Evolutionary conservation across 495 filamentous ascomycete species (phyloP), one percentile per base, ranked within the genome.

Genomic region (Penicillium egyptiacum): DNA sequence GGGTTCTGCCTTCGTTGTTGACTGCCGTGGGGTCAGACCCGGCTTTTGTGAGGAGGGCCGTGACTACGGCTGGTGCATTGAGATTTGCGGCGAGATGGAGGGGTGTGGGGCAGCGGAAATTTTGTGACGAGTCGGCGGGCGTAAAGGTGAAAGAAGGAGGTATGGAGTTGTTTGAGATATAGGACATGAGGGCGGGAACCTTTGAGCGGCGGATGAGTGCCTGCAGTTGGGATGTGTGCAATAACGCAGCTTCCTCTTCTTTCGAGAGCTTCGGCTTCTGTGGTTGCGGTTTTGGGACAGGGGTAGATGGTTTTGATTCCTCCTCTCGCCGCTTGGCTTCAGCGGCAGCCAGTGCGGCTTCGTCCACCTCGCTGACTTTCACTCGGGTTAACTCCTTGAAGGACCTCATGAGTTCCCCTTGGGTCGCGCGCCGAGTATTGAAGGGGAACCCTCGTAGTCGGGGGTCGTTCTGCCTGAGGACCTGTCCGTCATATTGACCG

Each of bases 371-470:
- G 55, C 83, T 86, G 47, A 96, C 77, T 70, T 98, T 97, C 10
- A 95, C 82, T 2, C 93, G 79, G 0, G 94, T 98, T 6, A 98
- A 78, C 68, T 98, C 95, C 55, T 92, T 87, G 64, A 96, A 98
- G 47, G 86, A 84, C 19, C 92, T 84, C 89, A 96, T 92, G 1
- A 98, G 86, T 71, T 98, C 94, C 33, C 85, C 88, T 60, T 98
- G 92, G 0, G 94, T 98, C 3, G 94, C 91, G 23, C 94, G 80
- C n/a, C 93, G 84, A 10, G 94, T 98, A 72, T 82, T 95, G 72
- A 98, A 98, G 0, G 94, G 94, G 64, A 98, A 96, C 0, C 89
- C 86, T 42, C 95, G 82, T 60, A 94, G 78, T n/a, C 95, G 81
- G 1, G 86, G 78, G 63, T 98, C 94, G 62, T 92, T 94, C 40